These are phyloP conservation scores for Zarea fungicola DNA, from an alignment of 2,329 filamentous ascomycete species.

Conservation along the genomic window DNA sequence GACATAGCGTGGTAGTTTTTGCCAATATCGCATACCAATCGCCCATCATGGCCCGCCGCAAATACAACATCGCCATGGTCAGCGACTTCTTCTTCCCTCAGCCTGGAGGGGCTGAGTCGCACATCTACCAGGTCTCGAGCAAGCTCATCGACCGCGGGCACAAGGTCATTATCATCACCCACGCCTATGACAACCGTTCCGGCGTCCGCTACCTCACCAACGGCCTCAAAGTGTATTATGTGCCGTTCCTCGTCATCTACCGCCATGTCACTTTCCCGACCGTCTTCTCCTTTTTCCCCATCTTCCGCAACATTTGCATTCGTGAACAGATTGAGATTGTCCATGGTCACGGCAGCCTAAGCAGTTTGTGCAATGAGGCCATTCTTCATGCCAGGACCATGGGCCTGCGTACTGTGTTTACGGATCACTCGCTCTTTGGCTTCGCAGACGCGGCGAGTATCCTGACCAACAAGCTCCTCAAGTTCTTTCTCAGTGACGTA, in stretches of 20 bases:
- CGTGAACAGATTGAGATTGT: constrained; percentile 95
- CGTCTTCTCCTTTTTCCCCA: constrained; percentile 96
- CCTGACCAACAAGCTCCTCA: constrained; percentile 91
- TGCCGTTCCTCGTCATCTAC: constrained; percentile 94
- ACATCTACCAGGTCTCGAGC: constrained; percentile 95
- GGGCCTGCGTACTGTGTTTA: constrained; percentile 93
- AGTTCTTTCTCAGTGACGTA: constrained; percentile 93
- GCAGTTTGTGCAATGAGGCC: constrained; percentile 88
- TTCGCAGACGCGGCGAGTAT: constrained; percentile 97
- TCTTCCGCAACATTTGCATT: constrained; percentile 95
- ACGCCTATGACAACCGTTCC: constrained; percentile 85
- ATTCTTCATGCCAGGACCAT: constrained; percentile 94
- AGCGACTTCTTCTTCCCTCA: constrained; percentile 99
- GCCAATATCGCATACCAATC: constrained; percentile 13
- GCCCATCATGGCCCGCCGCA: constrained; percentile 46
- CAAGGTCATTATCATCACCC: constrained; percentile 96
- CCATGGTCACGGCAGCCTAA: constrained; percentile 92
- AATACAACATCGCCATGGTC: constrained; percentile 79
- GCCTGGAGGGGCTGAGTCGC: constrained; percentile 91
- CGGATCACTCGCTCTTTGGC: constrained; percentile 94
- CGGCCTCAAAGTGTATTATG: constrained; percentile 95
- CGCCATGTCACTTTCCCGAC: constrained; percentile 91
- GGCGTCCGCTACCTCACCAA: constrained; percentile 95
- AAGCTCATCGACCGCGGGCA: constrained; percentile 97
- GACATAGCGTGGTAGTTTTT: not conserved